Conservation (phyloP, 2,329 filamentous ascomycete genomes). For the Penicillium sp. region DNA sequence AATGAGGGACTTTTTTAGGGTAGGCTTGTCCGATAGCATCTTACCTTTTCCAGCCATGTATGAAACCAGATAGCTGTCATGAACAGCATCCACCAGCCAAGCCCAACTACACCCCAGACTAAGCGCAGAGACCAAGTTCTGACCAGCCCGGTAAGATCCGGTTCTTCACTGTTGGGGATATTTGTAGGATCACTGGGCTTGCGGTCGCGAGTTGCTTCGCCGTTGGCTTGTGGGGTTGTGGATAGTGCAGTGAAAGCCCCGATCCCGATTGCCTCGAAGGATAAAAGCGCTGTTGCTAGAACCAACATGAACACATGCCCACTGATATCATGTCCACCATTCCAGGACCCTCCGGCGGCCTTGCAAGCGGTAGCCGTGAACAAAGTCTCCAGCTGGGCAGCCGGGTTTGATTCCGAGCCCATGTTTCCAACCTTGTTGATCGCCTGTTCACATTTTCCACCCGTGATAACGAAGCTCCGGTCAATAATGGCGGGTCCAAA, state of each 20-base stretch:
- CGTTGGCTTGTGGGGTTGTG: constrained; percentile 14
- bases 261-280: constrained; percentile 71
- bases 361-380: constrained; percentile 82
- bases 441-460: constrained; percentile 75
- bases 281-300: constrained; percentile 77
- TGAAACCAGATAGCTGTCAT: constrained; percentile 99
- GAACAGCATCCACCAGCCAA: constrained; percentile 93
- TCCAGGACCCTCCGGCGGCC: constrained; percentile 79
- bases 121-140: constrained; percentile 60
- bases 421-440: constrained; percentile 48
- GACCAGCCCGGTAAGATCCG: constrained; percentile 52
- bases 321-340: constrained; percentile 93
- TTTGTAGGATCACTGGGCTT: constrained; percentile 27
- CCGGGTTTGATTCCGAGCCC: constrained; percentile 9
- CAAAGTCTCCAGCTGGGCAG: constrained; percentile 52
- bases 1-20: constrained; percentile 20
- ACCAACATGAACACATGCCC: constrained; percentile 94
- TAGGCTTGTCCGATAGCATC: constrained; percentile 27
- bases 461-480: constrained; percentile 83
- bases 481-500: constrained; percentile 92
- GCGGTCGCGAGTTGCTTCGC: constrained; percentile 46
- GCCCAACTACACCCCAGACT: constrained; percentile 62
- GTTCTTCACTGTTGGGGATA: constrained; percentile 27
- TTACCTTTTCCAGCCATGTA: constrained; percentile 95
- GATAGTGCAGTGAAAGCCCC: constrained; percentile 45